Conservation (phyloP, 106 monocot species). For the Alisma plantagoaquatica region DNA sequence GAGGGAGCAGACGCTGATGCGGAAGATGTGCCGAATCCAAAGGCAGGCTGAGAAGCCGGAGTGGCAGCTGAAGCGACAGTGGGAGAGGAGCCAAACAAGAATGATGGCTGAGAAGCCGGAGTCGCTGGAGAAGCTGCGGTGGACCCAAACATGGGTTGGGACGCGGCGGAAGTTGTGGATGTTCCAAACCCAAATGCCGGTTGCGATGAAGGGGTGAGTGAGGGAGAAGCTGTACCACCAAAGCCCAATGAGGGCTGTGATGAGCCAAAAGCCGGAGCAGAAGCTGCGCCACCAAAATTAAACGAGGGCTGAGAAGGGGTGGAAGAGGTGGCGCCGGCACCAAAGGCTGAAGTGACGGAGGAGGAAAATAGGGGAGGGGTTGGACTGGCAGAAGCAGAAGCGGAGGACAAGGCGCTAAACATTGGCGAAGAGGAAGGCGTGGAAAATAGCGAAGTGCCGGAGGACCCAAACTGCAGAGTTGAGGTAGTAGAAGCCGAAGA, state of each 20-base stretch:
- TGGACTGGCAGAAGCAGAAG: background rate
- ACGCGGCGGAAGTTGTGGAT: background rate
- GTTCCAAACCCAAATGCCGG: background rate
- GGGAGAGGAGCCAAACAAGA: conserved; percentile 2
- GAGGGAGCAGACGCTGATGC: no score
- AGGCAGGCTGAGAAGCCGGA: background rate
- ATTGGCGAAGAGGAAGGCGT: conserved; percentile 3
- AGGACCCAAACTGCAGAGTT: background rate
- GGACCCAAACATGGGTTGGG: conserved; percentile 3
- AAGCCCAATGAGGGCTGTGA: background rate
- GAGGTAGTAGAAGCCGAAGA: background rate
- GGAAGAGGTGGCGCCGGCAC: background rate
- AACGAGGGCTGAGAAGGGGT: conserved; percentile 11
- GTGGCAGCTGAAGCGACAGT: conserved; percentile 1
- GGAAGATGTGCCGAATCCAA: background rate
- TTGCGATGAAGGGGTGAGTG: background rate
- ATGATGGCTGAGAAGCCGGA: background rate
- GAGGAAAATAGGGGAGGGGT: background rate
- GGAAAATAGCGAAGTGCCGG: conserved; percentile 4
- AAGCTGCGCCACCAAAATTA: conserved; percentile 10
- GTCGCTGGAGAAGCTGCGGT: background rate
- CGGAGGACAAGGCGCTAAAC: background rate
- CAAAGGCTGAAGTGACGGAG: background rate
- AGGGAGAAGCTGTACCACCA: background rate
- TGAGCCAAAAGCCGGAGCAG: no score